Base-by-base conservation (phyloP, 805 yeast genomes). In the Hermanozyma aechmeae region DNA sequence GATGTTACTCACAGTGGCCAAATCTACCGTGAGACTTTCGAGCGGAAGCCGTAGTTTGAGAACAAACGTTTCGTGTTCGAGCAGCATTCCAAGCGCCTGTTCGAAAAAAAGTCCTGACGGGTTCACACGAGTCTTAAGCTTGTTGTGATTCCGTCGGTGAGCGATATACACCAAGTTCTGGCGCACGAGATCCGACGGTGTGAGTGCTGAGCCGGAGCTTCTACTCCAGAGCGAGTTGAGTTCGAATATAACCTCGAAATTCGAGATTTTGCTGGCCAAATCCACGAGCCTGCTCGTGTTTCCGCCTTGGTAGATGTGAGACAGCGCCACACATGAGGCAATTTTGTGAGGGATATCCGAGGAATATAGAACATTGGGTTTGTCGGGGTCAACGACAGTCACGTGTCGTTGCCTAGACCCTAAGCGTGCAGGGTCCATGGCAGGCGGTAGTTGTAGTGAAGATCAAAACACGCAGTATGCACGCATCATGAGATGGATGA, bases 351-450 rank as follows among this genome's bases (percentile, higher is more conserved):
- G 50, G 9, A 61, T 53, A 32, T 61, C 56, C 5, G 65, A 58
- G 3, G 58, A 49, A 33, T 56, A 58, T 13, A 61, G 40, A 29
- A 59, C 51, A 37, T 57, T 59, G 19, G 68, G 68, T 33, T 51
- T 51, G 25, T 49, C 43, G 4, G 50, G 43, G 38, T 61, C 67
- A 23, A 24, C 36, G 20, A 34, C 34, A 2, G 26, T 24, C 19
- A 39, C 23, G 28, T 31, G 33, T 23, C 34, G 38, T 17, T 15
- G 7, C 23, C 26, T 15, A 26, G 22, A 2, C 16, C 8, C 11
- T 16, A 15, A 13, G 31, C 13, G 10, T 24, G 15, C 31, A 23
- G 22, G 18, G n/a, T n/a, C n/a, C n/a, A n/a, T n/a, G n/a, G n/a
- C n/a, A n/a, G n/a, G n/a, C n/a, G n/a, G n/a, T n/a, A n/a, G n/a